These are phyloP conservation scores for Wickerhamiella galacta DNA, from an alignment of 805 yeast species.

Conservation along the genomic window DNA sequence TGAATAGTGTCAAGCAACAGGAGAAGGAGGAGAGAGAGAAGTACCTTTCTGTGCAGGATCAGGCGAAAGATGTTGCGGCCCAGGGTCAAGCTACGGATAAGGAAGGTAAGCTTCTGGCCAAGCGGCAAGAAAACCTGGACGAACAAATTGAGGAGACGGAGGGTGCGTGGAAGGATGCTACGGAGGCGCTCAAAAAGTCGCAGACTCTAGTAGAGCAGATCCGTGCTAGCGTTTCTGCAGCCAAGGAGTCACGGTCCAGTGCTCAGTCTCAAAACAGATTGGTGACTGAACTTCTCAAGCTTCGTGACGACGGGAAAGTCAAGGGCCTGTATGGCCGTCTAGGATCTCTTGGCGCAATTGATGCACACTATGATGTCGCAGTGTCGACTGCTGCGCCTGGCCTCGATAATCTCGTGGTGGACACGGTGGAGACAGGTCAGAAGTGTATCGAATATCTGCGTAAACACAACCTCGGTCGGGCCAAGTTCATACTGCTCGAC, in stretches of 20 bases:
- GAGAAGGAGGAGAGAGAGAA: slow-evolving; percentile 30
- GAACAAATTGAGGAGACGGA: not conserved
- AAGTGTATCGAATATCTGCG: slow-evolving; percentile 70
- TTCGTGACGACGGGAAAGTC: slow-evolving; percentile 68
- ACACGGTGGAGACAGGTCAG: slow-evolving; percentile 52
- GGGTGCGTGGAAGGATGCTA: not conserved
- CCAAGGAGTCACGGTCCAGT: slow-evolving; percentile 38
- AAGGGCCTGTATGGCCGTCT: slow-evolving; percentile 76
- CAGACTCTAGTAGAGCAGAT: slow-evolving; percentile 18
- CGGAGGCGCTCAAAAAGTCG: not conserved
- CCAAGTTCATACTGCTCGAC: slow-evolving; percentile 66
- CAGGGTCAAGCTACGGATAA: slow-evolving; percentile 21
- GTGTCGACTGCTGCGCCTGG: slow-evolving; percentile 89
- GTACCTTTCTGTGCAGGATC: slow-evolving; percentile 33
- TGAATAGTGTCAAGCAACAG: slow-evolving; percentile 40
- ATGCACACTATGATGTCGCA: slow-evolving; percentile 78
- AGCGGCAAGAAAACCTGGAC: slow-evolving; percentile 32
- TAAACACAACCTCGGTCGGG: slow-evolving; percentile 71
- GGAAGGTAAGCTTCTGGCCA: slow-evolving; percentile 29
- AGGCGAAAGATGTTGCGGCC: slow-evolving; percentile 27
- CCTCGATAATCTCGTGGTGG: slow-evolving; percentile 86
- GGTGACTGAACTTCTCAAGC: slow-evolving; percentile 44
- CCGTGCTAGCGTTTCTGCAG: slow-evolving; percentile 37
- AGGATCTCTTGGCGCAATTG: slow-evolving; percentile 87
- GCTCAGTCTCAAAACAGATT: slow-evolving; percentile 60